phyloP scores from a whole-genome alignment of 306 rosid genomes.

The Acacia melanoxylon region DNA sequence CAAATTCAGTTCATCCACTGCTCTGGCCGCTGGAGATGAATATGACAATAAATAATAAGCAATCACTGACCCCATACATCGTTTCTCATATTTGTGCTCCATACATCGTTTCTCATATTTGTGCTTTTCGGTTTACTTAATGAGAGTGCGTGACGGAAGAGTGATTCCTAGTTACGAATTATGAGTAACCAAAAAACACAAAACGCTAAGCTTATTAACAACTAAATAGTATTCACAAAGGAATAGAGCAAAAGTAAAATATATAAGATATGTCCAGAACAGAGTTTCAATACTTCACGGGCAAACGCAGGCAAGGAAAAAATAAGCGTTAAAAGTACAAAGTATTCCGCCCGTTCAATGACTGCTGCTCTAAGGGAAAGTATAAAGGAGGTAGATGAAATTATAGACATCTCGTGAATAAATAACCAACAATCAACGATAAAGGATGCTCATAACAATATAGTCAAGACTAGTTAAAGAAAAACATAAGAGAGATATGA shows the following conservation, averaged over 20 bases:
- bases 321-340: neutral
- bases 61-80: neutral
- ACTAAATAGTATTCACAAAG: neutral
- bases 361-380: neutral
- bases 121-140: neutral
- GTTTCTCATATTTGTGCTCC: neutral
- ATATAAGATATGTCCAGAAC: neutral
- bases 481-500: neutral
- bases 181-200: neutral
- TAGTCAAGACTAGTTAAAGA: neutral
- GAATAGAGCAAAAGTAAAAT: neutral
- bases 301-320: too few relatives aligned
- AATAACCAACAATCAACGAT: neutral
- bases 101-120: neutral
- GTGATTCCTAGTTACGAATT: neutral
- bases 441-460: neutral
- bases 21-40: constrained; percentile 41
- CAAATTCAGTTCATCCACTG: constrained; percentile 52
- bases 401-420: neutral
- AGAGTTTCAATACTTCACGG: neutral
- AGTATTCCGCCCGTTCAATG: neutral
- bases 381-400: neutral
- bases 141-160: neutral
- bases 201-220: neutral
- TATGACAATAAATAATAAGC: neutral